These are phyloP conservation scores for Bipolaris bicolor DNA, from an alignment of 2,329 filamentous ascomycete species.

Conservation along the genomic window DNA sequence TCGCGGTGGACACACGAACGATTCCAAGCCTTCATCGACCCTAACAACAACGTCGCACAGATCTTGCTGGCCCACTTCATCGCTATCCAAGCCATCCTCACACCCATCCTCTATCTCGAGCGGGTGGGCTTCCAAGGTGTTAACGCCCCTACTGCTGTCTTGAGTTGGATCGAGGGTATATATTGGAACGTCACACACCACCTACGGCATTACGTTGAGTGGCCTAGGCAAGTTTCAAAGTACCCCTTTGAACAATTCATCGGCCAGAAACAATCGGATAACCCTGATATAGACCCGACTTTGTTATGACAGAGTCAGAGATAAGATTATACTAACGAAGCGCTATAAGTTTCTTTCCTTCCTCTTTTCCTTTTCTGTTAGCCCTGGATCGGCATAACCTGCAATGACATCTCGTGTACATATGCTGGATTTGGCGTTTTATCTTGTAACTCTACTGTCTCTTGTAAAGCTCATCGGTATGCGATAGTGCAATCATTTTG, in stretches of 20 bases:
- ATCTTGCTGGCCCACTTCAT: slow-evolving; percentile 57
- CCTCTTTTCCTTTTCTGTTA: background rate
- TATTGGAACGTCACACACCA: slow-evolving; percentile 35
- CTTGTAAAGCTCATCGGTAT: background rate
- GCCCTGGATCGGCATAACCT: background rate
- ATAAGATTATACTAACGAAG: background rate
- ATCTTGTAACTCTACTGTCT: background rate
- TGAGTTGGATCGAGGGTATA: slow-evolving; percentile 44
- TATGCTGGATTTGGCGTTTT: background rate
- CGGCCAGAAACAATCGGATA: slow-evolving; percentile 29
- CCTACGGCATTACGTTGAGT: slow-evolving; percentile 37
- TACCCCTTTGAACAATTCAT: slow-evolving; percentile 38
- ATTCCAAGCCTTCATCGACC: slow-evolving; percentile 54
- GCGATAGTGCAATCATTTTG: background rate
- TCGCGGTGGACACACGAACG: slow-evolving; percentile 49
- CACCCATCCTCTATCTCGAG: slow-evolving; percentile 48
- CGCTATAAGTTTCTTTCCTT: background rate
- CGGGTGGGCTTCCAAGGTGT: slow-evolving; percentile 44
- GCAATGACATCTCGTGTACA: background rate
- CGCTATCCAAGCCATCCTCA: slow-evolving; percentile 54
- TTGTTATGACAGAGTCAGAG: background rate
- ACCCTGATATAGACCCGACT: slow-evolving; percentile 13
- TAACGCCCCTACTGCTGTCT: slow-evolving; percentile 39
- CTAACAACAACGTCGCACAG: slow-evolving; percentile 51
- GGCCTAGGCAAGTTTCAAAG: slow-evolving; percentile 38